Conservation (phyloP, 371 early-diverging fungal genomes). For the Rhizomucor pusillus region DNA sequence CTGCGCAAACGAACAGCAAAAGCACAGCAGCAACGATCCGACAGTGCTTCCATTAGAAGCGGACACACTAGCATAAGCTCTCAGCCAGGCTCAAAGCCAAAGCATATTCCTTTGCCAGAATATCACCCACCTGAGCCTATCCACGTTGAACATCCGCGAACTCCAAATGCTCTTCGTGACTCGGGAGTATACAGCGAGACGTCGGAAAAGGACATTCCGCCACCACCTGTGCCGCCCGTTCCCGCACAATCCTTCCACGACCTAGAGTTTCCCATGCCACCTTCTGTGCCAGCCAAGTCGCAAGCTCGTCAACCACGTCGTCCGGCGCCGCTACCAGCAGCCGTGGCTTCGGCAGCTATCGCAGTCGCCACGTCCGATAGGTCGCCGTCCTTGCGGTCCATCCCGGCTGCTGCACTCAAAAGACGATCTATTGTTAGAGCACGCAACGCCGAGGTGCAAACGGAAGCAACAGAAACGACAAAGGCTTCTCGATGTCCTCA, state of each 20-base stretch:
- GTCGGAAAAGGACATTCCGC: slow-evolving; percentile 25
- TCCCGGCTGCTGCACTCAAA: slow-evolving; percentile 34
- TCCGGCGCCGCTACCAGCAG: slow-evolving; percentile 32
- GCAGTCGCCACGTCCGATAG: slow-evolving; percentile 13
- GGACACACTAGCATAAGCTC: background rate
- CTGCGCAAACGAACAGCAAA: slow-evolving; percentile 26
- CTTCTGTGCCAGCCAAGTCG: slow-evolving; percentile 15
- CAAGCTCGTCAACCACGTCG: slow-evolving; percentile 22
- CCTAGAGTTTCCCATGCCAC: slow-evolving; percentile 32
- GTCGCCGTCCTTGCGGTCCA: slow-evolving; percentile 8
- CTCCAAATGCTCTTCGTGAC: slow-evolving; percentile 19
- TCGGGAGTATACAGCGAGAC: slow-evolving; percentile 40
- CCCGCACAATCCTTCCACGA: slow-evolving; percentile 9
- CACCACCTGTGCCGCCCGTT: slow-evolving; percentile 10
- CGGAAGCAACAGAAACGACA: slow-evolving; percentile 2
- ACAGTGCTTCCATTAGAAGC: slow-evolving; percentile 2
- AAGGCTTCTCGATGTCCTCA: slow-evolving; percentile 27
- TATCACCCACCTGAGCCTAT: background rate
- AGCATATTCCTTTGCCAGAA: background rate
- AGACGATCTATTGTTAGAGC: slow-evolving; percentile 29
- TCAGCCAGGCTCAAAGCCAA: no score
- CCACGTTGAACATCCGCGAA: slow-evolving; percentile 1
- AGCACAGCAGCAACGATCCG: background rate
- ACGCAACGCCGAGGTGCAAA: slow-evolving; percentile 40
- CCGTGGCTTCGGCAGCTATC: slow-evolving; percentile 36